Evolutionary conservation across 2,329 filamentous ascomycete genomes (phyloP), one percentile per base, ranked within the genome.

Genomic region (Scleromitrula shiraiana): DNA sequence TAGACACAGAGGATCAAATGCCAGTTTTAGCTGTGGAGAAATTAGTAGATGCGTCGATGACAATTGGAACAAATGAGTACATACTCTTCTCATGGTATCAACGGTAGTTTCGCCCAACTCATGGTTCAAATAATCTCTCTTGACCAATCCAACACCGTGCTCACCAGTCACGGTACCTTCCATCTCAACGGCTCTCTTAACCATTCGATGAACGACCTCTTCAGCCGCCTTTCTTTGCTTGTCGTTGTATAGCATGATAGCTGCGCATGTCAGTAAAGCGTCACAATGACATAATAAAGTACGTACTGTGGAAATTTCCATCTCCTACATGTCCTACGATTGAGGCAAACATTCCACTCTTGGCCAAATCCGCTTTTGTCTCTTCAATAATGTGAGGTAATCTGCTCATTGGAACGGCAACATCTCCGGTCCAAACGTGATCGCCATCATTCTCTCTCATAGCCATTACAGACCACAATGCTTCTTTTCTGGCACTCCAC

Each of bases 101-200:
- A 94, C 85, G 0, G 86, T 88, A 10, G 68, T 72, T 64, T 80
- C 72, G 10, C 87, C 85, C 33, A 93, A 70, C 67, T 94, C 87
- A 61, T 90, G 83, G 8, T 80, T 74, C 36, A 94, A 73, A 62
- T 91, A 91, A 62, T 93, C 87, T 56, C 87, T 74, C 76, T 94
- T 94, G 49, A 91, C 84, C 40, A 94, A 70, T 6, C 87, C 87
- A 45, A 93, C 82, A 35, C 87, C 87, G 64, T 94, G 87, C 67
- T 94, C 87, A 46, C 87, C 88, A 10, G 87, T 90, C 1, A 89
- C 86, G 0, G 88, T 93, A 7, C 88, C 88, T 66, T 93, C 87
- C 70, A 89, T 77, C 68, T 88, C 85, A 41, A 94, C 81, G 0
- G 88, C 88, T 52, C 85, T 75, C 74, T 90, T 89, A 48, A 91